These are phyloP conservation scores for Aureobasidium sp. DNA, from an alignment of 2,329 filamentous ascomycete genomes.

Conservation along the genomic window DNA sequence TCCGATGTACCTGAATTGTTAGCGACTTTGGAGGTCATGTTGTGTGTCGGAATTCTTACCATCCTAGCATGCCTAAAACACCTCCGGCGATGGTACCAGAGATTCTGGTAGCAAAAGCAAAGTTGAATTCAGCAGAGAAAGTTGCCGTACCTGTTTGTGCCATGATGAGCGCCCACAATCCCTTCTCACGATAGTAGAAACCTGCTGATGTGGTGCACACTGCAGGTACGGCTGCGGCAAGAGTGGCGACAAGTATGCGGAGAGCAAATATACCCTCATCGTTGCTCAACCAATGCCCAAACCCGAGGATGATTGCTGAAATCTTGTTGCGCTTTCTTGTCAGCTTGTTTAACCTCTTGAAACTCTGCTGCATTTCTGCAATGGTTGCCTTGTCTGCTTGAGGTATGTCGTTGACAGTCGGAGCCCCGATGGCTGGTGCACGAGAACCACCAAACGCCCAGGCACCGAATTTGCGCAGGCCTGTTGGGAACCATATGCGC, in stretches of 20 bases:
- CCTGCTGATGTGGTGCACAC: slow-evolving; percentile 23
- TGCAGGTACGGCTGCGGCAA: slow-evolving; percentile 6
- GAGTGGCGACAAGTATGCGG: slow-evolving; percentile 2
- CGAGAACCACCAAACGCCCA: slow-evolving; percentile 1
- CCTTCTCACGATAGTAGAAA: slow-evolving; percentile 38
- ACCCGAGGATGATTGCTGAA: slow-evolving; percentile 33
- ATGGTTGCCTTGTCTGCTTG: slow-evolving; percentile 7
- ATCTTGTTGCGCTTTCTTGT: slow-evolving; percentile 31
- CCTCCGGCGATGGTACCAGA: slow-evolving; percentile 41
- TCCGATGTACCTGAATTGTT: slow-evolving; percentile 33
- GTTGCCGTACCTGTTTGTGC: slow-evolving; percentile 40
- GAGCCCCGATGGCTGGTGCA: neutral
- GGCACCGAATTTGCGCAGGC: slow-evolving; percentile 1
- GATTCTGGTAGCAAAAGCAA: slow-evolving; percentile 34
- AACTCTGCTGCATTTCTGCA: slow-evolving; percentile 2
- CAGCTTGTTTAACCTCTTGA: slow-evolving; percentile 10
- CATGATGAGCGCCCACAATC: slow-evolving; percentile 45
- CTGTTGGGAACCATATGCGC: slow-evolving; percentile 5
- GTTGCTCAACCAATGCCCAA: slow-evolving; percentile 17
- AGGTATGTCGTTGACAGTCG: neutral
- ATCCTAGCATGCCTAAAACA: slow-evolving; percentile 37
- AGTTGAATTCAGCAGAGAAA: slow-evolving; percentile 44
- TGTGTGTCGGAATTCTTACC: slow-evolving; percentile 24
- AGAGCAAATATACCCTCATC: slow-evolving; percentile 12
- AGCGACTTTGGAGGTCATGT: no score